phyloP scores from a whole-genome alignment of 163 green algal genomes.

The Coccomyxa subellipsoidea region DNA sequence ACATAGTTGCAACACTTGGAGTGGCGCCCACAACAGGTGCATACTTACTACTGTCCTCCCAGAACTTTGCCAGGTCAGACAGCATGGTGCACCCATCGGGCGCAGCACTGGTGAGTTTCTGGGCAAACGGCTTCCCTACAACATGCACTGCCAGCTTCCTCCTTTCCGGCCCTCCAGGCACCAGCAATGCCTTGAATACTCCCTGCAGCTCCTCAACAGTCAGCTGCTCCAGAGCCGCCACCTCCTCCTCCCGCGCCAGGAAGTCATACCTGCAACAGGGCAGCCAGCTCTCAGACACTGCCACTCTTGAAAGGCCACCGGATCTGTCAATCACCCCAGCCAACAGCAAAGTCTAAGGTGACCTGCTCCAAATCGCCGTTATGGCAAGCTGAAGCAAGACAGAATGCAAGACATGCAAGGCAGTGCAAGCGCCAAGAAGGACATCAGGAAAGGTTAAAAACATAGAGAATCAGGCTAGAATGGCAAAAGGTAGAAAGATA shows the following conservation, averaged over 20 bases:
- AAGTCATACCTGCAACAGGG: slow-evolving; percentile 61
- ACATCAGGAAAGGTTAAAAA: not conserved
- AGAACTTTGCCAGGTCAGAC: slow-evolving; percentile 2
- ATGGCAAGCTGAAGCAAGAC: too few species aligned
- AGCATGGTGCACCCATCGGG: not conserved
- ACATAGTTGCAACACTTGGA: not conserved
- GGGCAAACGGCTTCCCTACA: slow-evolving; percentile 9
- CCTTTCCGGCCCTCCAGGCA: slow-evolving; percentile 15
- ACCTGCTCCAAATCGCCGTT: too few species aligned
- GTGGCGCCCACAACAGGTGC: not conserved
- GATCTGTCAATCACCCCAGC: too few species aligned
- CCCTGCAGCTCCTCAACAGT: slow-evolving; percentile 35
- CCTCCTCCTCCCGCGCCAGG: slow-evolving; percentile 47
- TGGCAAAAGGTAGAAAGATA: too few species aligned
- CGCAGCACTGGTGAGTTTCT: not conserved
- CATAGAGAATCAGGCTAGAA: too few species aligned
- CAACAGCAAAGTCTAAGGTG: too few species aligned
- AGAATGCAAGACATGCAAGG: too few species aligned
- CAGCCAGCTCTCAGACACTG: too few species aligned
- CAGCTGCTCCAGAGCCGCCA: slow-evolving; percentile 37
- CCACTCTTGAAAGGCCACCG: too few species aligned
- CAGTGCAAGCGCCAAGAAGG: too few species aligned
- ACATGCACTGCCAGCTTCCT: slow-evolving; percentile 59
- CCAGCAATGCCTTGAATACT: slow-evolving; percentile 36
- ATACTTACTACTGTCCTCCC: not conserved